phyloP scores from a whole-genome alignment of 257 asterid genomes.

The Ilex aquifolium region DNA sequence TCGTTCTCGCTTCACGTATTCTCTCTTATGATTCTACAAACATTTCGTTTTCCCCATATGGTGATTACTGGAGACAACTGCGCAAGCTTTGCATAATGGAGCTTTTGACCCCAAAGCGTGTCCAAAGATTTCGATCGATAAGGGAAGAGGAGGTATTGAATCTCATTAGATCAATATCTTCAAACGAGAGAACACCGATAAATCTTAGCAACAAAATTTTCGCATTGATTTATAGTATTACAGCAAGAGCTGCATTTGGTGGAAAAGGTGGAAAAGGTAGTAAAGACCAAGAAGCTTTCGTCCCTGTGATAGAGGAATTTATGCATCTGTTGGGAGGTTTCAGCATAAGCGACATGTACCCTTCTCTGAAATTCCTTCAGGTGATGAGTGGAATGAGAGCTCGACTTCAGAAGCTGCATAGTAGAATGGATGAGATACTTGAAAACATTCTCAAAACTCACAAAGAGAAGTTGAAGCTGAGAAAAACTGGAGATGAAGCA shows the following conservation, averaged over 20 bases:
- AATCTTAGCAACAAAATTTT: conserved; percentile 1
- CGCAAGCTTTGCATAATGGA: conserved; percentile 15
- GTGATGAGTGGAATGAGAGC: background rate
- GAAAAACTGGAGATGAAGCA: background rate
- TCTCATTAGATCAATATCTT: background rate
- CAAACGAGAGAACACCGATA: background rate
- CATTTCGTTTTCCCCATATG: conserved; percentile 12
- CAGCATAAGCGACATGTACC: background rate
- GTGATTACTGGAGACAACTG: conserved; percentile 23
- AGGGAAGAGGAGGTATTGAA: conserved; percentile 7
- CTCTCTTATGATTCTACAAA: conserved; percentile 10
- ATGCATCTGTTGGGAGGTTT: background rate
- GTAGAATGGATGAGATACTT: conserved; percentile 9
- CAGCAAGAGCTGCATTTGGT: conserved; percentile 1
- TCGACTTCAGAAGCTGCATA: conserved; percentile 12
- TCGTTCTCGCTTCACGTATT: background rate
- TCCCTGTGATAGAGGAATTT: background rate
- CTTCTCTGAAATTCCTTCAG: background rate
- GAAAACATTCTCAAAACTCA: conserved; percentile 15
- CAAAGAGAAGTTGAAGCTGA: background rate
- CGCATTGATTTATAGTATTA: background rate
- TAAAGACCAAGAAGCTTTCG: background rate
- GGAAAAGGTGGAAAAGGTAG: background rate
- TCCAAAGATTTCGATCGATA: conserved; percentile 5
- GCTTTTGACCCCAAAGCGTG: conserved; percentile 13